These are phyloP conservation scores for Mucor saturninus DNA, from an alignment of 371 early-diverging fungal genomes.

Conservation along the genomic window DNA sequence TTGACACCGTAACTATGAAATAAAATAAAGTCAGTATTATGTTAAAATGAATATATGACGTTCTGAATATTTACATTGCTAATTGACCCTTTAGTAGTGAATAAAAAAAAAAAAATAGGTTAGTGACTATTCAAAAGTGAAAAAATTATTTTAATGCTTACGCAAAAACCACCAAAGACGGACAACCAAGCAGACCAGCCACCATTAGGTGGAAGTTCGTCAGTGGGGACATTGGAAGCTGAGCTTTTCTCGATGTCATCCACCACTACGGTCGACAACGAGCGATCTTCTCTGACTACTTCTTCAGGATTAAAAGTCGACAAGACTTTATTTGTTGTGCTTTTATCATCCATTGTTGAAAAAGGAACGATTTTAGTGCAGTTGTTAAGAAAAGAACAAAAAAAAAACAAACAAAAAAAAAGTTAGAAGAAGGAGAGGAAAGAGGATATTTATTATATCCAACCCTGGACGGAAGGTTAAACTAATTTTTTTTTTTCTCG, in stretches of 20 bases:
- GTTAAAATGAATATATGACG: background rate
- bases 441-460: background rate
- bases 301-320: too few species aligned
- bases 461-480: too few species aligned
- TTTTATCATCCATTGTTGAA: background rate
- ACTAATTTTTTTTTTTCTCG: background rate
- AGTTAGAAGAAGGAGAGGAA: background rate
- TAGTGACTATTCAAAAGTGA: background rate
- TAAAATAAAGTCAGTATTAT: background rate
- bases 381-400: background rate
- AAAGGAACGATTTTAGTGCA: background rate
- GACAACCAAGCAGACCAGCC: constrained; percentile 34
- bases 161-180: constrained; percentile 38
- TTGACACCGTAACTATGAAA: constrained; percentile 42
- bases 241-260: background rate
- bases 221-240: too few species aligned
- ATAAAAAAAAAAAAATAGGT: background rate
- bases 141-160: constrained; percentile 15
- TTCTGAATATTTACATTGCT: constrained; percentile 26
- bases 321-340: background rate
- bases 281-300: too few species aligned
- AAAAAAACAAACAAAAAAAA: background rate
- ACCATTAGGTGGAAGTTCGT: constrained; percentile 28
- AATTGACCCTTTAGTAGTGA: constrained; percentile 29
- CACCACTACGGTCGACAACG: background rate